These are phyloP conservation scores for Cryptosporidium ubiquitum DNA, from an alignment of 169 alveolate species.

Conservation along the genomic window DNA sequence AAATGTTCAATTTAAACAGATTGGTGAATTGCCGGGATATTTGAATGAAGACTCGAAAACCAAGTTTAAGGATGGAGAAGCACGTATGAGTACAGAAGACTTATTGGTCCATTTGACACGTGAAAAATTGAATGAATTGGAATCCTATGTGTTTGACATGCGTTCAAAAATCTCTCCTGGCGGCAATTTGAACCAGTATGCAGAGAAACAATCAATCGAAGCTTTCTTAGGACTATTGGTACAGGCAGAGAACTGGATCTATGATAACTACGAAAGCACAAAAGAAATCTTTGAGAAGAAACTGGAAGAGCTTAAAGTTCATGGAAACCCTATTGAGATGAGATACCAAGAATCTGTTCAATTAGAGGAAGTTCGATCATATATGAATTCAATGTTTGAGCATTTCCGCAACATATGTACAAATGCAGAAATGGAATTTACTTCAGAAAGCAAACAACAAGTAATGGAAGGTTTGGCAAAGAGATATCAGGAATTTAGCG, in stretches of 20 bases:
- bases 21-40: conserved; percentile 49
- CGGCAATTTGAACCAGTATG: conserved; percentile 38
- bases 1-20: conserved; percentile 44
- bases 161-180: conserved; percentile 66
- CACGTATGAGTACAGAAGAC: conserved; percentile 76
- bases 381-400: conserved; percentile 47
- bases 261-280: conserved; percentile 63
- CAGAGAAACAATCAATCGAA: conserved; percentile 44
- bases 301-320: conserved; percentile 28
- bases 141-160: conserved; percentile 76
- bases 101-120: conserved; percentile 72
- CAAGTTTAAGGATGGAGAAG: conserved; percentile 68
- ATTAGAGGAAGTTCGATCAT: conserved; percentile 36
- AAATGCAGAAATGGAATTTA: conserved; percentile 39
- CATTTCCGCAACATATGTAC: conserved; percentile 41
- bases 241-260: conserved; percentile 77
- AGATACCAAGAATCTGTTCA: conserved; percentile 58
- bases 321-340: conserved; percentile 70
- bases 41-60: conserved; percentile 30
- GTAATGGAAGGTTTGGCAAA: conserved; percentile 14
- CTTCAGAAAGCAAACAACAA: conserved; percentile 58
- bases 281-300: conserved; percentile 66
- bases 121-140: conserved; percentile 77
- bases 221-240: conserved; percentile 39
- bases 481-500: conserved; percentile 52